Base-by-base conservation (phyloP, 2,329 filamentous ascomycete species). In the Talaromyces sp. region DNA sequence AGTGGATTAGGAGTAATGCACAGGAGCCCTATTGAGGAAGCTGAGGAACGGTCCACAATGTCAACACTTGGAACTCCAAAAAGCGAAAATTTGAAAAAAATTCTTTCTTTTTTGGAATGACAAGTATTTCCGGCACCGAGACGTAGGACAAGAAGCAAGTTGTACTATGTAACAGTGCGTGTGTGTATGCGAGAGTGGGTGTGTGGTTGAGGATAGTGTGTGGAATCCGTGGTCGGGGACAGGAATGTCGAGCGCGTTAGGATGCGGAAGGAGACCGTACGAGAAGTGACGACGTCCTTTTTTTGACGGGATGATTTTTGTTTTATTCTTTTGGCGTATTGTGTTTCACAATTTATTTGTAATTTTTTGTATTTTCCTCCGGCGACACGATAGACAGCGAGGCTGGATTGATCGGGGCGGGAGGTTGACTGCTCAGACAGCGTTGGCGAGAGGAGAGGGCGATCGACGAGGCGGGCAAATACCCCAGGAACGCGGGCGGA, bases 101-200 rank as follows among this genome's bases (percentile, higher is more conserved):
- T 29, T 27, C 9, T 13, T 56, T 49, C 14, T 19, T 49, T 27
- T 46, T 27, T 29, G 55, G 46, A 56, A 38, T 46, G 41, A 56
- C 35, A 56, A 56, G n/a, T 31, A 19, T 41, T 56, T 62, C 65
- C 68, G 27, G 58, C 32, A 50, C 32, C 46, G 27, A 54, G 63
- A 66, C 63, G 64, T 65, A 66, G 64, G 62, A 66, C 59, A 59
- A 62, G 58, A 55, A 57, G 13, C 19, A 50, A 55, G 41, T 54
- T 21, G 51, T 29, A 35, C 51, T 55, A 19, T 55, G 31, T 35
- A 24, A 52, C 49, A 27, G 49, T 52, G 49, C 24, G 49, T 52
- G 43, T 11, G 43, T 46, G 41, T 46, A 46, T 46, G 41, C 41
- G 41, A 19, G 41, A 19, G 41, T 46, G 41, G 41, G 41, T 46